These are phyloP conservation scores for Periconia sp. DNA, from an alignment of 2,329 filamentous ascomycete species.

Conservation along the genomic window DNA sequence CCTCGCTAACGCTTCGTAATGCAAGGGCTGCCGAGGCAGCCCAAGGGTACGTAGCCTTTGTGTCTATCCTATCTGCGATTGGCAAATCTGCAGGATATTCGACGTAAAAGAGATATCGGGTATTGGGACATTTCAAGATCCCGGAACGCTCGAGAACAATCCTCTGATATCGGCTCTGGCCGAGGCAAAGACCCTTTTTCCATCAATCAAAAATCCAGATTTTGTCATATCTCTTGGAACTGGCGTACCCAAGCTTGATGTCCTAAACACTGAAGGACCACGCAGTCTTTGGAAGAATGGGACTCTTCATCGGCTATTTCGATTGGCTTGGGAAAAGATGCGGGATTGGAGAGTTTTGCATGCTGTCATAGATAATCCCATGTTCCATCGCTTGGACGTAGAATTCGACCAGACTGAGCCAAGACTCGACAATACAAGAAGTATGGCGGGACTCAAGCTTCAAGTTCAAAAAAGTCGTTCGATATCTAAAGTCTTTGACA, in stretches of 20 bases:
- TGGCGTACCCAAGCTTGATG: conserved; percentile 13
- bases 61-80: no score
- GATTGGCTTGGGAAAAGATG: no score
- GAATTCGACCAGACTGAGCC: no score
- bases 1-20: no score
- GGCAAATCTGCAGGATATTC: no score
- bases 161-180: conserved; percentile 20
- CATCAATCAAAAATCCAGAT: conserved; percentile 17
- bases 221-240: conserved; percentile 27
- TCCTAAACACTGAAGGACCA: conserved; percentile 10
- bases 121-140: conserved; percentile 24
- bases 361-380: no score
- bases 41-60: no score
- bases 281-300: conserved; percentile 16
- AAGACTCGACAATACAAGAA: conserved; percentile 19
- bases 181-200: conserved; percentile 20
- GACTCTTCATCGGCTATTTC: no score
- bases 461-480: conserved; percentile 14
- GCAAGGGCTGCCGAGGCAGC: no score
- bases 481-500: conserved; percentile 14
- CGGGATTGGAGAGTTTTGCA: conserved; percentile 14
- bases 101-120: no score
- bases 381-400: no score
- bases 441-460: conserved; percentile 15
- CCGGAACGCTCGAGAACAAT: conserved; percentile 20